phyloP scores from a whole-genome alignment of 192 early-diverging fungal genomes.

The Neocallimastix lanati region DNA sequence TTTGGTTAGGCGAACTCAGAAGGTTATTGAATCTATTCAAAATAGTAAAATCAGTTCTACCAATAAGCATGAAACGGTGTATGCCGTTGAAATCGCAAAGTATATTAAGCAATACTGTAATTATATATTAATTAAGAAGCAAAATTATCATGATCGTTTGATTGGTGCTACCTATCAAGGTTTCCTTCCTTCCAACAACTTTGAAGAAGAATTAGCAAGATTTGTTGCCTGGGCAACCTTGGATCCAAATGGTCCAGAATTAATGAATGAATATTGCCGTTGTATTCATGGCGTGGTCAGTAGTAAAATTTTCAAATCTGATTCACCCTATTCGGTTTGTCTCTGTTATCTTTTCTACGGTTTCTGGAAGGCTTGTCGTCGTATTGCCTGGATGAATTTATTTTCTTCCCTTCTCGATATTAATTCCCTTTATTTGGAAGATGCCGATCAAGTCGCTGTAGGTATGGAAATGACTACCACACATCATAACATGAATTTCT shows the following conservation, averaged over 20 bases:
- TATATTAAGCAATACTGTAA: neutral
- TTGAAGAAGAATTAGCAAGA: neutral
- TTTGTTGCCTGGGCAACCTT: neutral
- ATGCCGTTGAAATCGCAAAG: neutral
- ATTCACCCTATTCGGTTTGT: neutral
- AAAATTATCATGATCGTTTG: neutral
- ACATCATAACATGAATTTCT: conserved; percentile 6
- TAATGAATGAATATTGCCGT: neutral
- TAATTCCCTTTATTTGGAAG: conserved; percentile 17
- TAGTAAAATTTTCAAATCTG: neutral
- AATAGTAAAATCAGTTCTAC: neutral
- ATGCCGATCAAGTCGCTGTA: conserved; percentile 20
- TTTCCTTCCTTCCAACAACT: neutral
- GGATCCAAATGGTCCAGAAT: neutral
- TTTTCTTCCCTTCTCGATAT: conserved; percentile 8
- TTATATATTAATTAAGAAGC: neutral
- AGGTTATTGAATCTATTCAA: neutral
- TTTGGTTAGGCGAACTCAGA: neutral
- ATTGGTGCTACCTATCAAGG: neutral
- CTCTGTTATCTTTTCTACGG: conserved; percentile 13
- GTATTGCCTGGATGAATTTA: conserved; percentile 16
- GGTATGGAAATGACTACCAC: conserved; percentile 21
- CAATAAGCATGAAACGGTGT: neutral
- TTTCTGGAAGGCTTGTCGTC: conserved; percentile 14
- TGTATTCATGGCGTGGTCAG: neutral